Evolutionary conservation across 192 early-diverging fungal genomes (phyloP), one percentile per base, ranked within the genome.

Genomic region (Gaertneriomyces semiglobifer): DNA sequence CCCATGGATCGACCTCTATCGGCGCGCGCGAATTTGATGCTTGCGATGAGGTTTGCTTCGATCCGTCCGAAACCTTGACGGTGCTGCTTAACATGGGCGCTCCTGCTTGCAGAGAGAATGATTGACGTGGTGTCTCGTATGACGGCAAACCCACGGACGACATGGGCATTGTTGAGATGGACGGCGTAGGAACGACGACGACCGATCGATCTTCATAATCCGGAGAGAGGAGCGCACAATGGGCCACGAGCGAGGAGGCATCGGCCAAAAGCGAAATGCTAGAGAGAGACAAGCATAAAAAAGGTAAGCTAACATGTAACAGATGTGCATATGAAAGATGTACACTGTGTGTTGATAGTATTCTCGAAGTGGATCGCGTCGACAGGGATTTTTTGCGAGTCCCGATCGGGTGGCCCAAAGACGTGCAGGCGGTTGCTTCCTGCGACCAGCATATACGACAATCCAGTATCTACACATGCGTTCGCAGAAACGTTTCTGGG

Each of bases 361-460:
- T 33, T 33, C 25, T 33, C 1, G 1, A 33, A 33, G 12, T 10
- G 7, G 57, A 4, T 58, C 44, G 61, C 42, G 42, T 19, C 44
- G 25, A 8, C 20, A 46, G n/a, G 47, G 42, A 5, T 48, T 33
- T 8, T 46, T 33, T 9, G 19, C 25, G 58, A 25, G 43, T 40
- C 1, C 66, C 66, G 9, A 48, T 52, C 42, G 43, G 58, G 16
- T 44, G 52, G 4, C 59, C 25, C 2, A 68, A 51, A 0, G 56
- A 43, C 33, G 45, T 46, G 57, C 60, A 47, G 9, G 44, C 58
- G 8, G 60, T 60, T 68, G 25, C 46, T 39, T n/a, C 58, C 16
- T 8, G 60, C 66, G 53, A 48, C 58, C n/a, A 6, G 20, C 5
- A 52, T 52, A 20, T 20, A 6, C n/a, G 20, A 52, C 50, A n/a